Base-by-base conservation (phyloP, 2,329 filamentous ascomycete genomes). In the Aureobasidium zeae region DNA sequence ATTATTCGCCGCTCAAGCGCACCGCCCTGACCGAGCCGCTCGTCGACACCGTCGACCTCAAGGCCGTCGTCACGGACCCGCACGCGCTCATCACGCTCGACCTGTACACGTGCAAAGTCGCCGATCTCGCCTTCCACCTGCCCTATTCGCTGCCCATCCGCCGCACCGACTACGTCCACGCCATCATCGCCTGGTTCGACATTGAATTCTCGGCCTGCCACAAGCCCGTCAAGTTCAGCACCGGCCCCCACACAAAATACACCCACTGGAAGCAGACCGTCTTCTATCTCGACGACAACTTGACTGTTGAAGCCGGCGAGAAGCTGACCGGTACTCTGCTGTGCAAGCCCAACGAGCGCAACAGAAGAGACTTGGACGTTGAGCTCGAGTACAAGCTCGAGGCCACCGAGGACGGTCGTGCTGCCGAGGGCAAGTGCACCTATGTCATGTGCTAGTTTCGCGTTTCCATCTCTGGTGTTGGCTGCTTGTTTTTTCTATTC, bases 251-350 rank as follows among this genome's bases (percentile, higher is more conserved):
- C 69, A 93, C 89, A 56, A 96, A 95, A 71, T 96, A 96, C 71
- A 98, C 91, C 13, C 91, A 98, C 75, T 98, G 91, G 91, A 98
- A 98, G 72, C 91, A 98, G 73, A 98, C 91, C 10, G 91, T 98
- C 50, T 96, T 98, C 71, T 98, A 98, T 70, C 74, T 98, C 51
- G 79, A 84, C 58, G 88, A 98, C 55, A 85, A 94, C 24, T 71
- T 98, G 52, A 96, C 88, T 13, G 87, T 94, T 26, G 82, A 94
- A 65, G 75, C 86, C 59, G 86, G 83, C 46, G 91, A 98, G 71
- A 73, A 77, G 57, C 73, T 98, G 48, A 67, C 70, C 48, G 85
- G 86, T 57, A 70, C 73, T 22, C 69, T 98, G 29, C 73, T 78
- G 51, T 93, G 89, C 69, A 83, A 80, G 66, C 91, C 91, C 42